Evolutionary conservation across 2,329 filamentous ascomycete genomes (phyloP).

Genomic region (Pyricularia sp.): DNA sequence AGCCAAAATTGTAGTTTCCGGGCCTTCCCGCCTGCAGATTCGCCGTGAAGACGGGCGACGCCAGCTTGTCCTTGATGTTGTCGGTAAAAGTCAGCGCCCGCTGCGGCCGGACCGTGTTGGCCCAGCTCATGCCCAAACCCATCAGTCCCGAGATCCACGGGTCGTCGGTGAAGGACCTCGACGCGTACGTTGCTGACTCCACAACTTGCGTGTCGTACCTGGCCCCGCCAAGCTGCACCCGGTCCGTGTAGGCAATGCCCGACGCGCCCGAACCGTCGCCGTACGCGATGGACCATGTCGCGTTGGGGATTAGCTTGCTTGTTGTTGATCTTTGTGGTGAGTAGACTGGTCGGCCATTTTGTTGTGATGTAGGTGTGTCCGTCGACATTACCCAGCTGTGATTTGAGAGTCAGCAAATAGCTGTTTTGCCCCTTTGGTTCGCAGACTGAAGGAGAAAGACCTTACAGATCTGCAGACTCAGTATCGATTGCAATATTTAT

Average conservation of each 20-base stretch:
- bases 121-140: constrained; percentile 30
- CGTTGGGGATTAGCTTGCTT: constrained; percentile 20
- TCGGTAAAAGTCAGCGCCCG: constrained; percentile 31
- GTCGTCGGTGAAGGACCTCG: constrained; percentile 26
- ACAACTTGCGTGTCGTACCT: constrained; percentile 31
- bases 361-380: constrained; percentile 20
- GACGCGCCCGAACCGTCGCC: constrained; percentile 29
- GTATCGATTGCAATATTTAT: constrained; percentile 8
- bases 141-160: constrained; percentile 30
- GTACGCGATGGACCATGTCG: constrained; percentile 29
- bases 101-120: constrained; percentile 32
- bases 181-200: constrained; percentile 31
- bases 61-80: constrained; percentile 19
- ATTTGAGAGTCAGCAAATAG: neutral
- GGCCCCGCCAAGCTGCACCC: constrained; percentile 31
- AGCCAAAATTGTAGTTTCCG: constrained; percentile 43
- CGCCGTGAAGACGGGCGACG: constrained; percentile 21
- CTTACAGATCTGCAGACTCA: constrained; percentile 14
- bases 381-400: constrained; percentile 31
- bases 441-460: neutral
- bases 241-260: constrained; percentile 33
- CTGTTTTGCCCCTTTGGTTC: neutral
- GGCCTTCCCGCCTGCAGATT: constrained; percentile 19
- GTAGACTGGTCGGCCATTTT: constrained; percentile 28
- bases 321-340: constrained; percentile 26